Evolutionary conservation across 495 filamentous ascomycete species (phyloP), one percentile per base, ranked within the genome.

Genomic region (Bathelium albidoporum): DNA sequence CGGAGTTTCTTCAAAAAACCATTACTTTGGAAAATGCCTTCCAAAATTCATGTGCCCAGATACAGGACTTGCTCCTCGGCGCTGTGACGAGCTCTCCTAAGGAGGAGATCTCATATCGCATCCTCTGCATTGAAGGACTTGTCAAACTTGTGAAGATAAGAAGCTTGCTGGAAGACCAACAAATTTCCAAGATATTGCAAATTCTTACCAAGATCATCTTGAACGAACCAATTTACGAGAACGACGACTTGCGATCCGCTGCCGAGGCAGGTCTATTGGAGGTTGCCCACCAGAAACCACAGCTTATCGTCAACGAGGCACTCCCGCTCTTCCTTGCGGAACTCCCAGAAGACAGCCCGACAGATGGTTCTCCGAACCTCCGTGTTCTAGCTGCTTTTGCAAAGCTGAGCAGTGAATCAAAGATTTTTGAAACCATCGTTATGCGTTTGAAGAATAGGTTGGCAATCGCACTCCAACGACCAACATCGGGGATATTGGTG

Each of bases 261-360:
- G 84, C 87, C n/a, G 83, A 90, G 58, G 71, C 79, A 52, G 81
- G 82, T 45, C 75, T 90, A 45, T 78, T 82, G 11, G 81, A 85
- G 32, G 80, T 90, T 58, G 87, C 87, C 9, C 85, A 81, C 64
- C 77, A 83, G 59, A 87, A 85, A 66, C 83, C 86, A 14, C 79
- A 80, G n/a, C 71, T 87, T 28, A 84, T 90, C 22, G 82, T 88
- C 73, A 81, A 89, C 59, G 85, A 85, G 32, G 87, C 87, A 0
- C 85, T 90, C 72, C 87, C 87, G 16, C 83, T 83, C 11, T 89
- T 90, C 68, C 83, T 89, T 75, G 87, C 87, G 1, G 81, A 82
- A 31, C 75, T 90, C 1, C 87, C 87, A 2, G 86, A 89, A 55
- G 73, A 74, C 26, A 81, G 81, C 59, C 73, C 69, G 0, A 75